These are phyloP conservation scores for Ophioceras dolichostomum DNA, from an alignment of 2,329 filamentous ascomycete species.

Conservation along the genomic window DNA sequence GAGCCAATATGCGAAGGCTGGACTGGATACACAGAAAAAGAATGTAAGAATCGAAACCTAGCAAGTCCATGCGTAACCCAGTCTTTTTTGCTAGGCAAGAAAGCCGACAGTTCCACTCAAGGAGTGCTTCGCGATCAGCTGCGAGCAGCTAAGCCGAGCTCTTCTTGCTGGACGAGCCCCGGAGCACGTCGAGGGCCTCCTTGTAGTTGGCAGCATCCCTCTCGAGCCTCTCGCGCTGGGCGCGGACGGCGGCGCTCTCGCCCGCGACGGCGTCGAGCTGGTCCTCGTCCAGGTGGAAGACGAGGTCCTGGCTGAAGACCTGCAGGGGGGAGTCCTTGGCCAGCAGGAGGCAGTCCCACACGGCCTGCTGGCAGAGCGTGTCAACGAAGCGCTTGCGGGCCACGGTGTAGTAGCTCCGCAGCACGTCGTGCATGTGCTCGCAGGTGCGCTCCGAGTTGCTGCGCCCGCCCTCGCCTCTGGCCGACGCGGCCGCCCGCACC, in stretches of 20 bases:
- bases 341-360: constrained; percentile 7
- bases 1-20: too few relatives aligned
- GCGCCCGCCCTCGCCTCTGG: too few relatives aligned
- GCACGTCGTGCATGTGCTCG: constrained; percentile 45
- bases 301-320: not conserved
- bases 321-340: constrained; percentile 4
- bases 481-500: not conserved
- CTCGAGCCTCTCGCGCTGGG: not conserved
- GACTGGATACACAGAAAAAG: too few relatives aligned
- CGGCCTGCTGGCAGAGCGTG: constrained; percentile 27
- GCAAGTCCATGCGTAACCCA: too few relatives aligned
- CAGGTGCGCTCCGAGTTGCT: constrained; percentile 7
- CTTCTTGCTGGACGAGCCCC: not conserved
- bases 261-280: constrained; percentile 2
- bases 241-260: not conserved
- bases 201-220: not conserved
- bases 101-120: too few relatives aligned
- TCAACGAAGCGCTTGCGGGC: constrained; percentile 50
- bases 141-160: too few relatives aligned
- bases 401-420: constrained; percentile 49
- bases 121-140: too few relatives aligned
- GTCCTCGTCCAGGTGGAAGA: not conserved
- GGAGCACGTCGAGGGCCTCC: not conserved
- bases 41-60: too few relatives aligned
- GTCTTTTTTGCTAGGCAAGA: too few relatives aligned